Evolutionary conservation across 495 filamentous ascomycete genomes (phyloP), one percentile per base, ranked within the genome.

Genomic region (Hyaloscypha hepaticicola): DNA sequence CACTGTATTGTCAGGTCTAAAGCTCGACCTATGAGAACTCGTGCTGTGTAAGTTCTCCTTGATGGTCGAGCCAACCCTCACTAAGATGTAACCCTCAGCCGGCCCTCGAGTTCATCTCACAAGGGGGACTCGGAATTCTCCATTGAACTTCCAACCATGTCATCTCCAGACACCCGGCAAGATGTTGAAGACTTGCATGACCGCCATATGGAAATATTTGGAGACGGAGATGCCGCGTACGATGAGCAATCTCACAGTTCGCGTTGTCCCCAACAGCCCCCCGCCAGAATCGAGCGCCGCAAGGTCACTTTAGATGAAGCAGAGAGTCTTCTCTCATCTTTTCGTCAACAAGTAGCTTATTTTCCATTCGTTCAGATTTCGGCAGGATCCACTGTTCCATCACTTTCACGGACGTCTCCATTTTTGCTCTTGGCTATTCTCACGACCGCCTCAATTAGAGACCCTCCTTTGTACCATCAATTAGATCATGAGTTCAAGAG

Each of bases 311-410:
- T 66, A 5, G 21, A 55, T 1, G 34, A 72, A 26, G 70, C 70
- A 2, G 66, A 72, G 50, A 14, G 52, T 24, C 62, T 72, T 12
- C 66, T 72, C 5, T 12, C 22, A 4, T 8, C 60, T 0, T 72
- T 65, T 61, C 60, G 49, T 6, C 38, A 58, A 16, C 75, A 72
- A 66, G 26, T 70, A 16, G 66, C 73, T 38, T 66, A 72, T n/a
- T 78, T 79, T 45, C 77, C 77, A 11, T 79, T 79, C 38, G 66
- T 79, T 7, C 50, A 70, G 11, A 73, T 78, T 3, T 68, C 75
- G 5, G 14, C 65, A 2, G 5, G 66, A 31, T 57, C 70, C n/a
- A 76, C 73, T 0, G 69, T 70, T 14, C 67, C 70, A 34, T 64
- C 68, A 3, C 60, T 79, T 9, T 70, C 69, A 5, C 71, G 66